Conservation (phyloP, 2,329 filamentous ascomycete genomes). For the Aspergillus luchuensis region DNA sequence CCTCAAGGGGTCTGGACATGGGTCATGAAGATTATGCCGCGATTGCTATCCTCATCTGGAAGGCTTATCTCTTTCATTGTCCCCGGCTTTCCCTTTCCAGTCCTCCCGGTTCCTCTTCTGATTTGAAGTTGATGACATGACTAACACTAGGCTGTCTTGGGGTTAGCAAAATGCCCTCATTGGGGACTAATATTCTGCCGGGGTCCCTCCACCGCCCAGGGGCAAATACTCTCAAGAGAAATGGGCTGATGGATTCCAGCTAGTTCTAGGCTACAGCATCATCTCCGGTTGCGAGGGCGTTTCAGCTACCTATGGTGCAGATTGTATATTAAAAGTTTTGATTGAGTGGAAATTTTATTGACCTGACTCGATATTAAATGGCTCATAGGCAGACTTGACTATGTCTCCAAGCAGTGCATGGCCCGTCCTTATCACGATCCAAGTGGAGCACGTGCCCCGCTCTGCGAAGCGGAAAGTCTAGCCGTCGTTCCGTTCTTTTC, state of each 20-base stretch:
- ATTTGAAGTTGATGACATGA: not conserved
- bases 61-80: not conserved
- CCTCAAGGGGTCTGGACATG: not conserved
- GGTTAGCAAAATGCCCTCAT: not conserved
- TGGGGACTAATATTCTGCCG: not conserved
- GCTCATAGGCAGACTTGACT: not conserved
- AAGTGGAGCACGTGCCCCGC: not conserved
- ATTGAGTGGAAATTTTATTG: not conserved
- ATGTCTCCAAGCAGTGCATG: constrained; percentile 1
- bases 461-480: not conserved
- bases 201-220: not conserved
- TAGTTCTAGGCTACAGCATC: not conserved
- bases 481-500: not conserved
- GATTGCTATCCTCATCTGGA: not conserved
- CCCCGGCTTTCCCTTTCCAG: too few relatives aligned
- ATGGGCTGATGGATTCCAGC: not conserved
- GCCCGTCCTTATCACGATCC: constrained; percentile 1
- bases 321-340: not conserved
- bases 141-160: not conserved
- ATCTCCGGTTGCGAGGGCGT: not conserved
- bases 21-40: not conserved
- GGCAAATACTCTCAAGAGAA: not conserved
- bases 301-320: not conserved
- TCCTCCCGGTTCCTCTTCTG: not conserved
- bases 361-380: not conserved